A percentile compares a stretch with the other conserved stretches of the same genome.
Conservation (phyloP, 352 stramenopile species). For the Globisporangium cylindrosporum region DNA sequence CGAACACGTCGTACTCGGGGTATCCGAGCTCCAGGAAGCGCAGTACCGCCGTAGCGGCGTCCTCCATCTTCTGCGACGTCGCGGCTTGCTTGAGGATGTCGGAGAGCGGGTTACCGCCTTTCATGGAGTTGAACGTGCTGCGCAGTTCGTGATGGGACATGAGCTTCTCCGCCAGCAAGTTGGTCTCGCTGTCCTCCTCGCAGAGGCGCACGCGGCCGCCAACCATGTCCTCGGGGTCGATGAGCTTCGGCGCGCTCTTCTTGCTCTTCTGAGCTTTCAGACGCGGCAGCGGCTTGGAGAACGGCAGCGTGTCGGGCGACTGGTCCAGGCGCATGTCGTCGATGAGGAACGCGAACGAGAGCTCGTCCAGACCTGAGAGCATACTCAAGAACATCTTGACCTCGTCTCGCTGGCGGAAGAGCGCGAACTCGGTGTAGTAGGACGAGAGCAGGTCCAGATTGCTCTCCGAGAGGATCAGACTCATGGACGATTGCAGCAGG, state of each 20-base stretch:
- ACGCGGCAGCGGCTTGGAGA: conserved; percentile 58
- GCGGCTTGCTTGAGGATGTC: conserved; percentile 61
- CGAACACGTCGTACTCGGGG: conserved; percentile 83
- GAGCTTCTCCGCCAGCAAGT: conserved; percentile 69
- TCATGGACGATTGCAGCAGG: conserved; percentile 65
- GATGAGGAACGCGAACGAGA: conserved; percentile 79
- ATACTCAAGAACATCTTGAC: conserved; percentile 74
- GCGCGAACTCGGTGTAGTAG: conserved; percentile 77
- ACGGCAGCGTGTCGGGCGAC: conserved; percentile 65
- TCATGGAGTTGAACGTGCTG: conserved; percentile 64
- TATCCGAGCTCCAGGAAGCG: conserved; percentile 84
- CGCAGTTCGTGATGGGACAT: conserved; percentile 74
- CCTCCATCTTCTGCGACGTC: conserved; percentile 63
- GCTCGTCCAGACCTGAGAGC: conserved; percentile 55
- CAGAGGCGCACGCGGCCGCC: conserved; percentile 68
- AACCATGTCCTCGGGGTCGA: conserved; percentile 84
- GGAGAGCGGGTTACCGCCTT: conserved; percentile 73
- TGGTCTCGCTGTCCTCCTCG: conserved; percentile 55
- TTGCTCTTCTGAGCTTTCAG: conserved; percentile 46
- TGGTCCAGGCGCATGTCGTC: conserved; percentile 70
- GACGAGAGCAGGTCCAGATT: conserved; percentile 76
- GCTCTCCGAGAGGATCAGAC: conserved; percentile 62
- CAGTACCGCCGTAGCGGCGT: conserved; percentile 66
- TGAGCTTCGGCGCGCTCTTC: conserved; percentile 62
- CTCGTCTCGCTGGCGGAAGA: conserved; percentile 79